Conservation (phyloP, 1,139 yeast species). For the Pichia sp. region DNA sequence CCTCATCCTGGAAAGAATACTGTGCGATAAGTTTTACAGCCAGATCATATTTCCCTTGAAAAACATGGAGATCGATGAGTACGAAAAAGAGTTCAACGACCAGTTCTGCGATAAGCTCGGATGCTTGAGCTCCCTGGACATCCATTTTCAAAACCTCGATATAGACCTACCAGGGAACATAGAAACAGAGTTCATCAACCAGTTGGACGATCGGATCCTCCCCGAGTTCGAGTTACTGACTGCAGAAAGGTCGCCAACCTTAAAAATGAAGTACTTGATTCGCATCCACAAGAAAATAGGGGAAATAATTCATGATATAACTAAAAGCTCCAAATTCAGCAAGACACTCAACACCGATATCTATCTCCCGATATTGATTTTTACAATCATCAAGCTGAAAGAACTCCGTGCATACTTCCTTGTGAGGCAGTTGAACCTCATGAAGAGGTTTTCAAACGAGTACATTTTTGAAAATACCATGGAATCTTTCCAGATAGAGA, state of each 20-base stretch:
- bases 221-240: constrained; percentile 32
- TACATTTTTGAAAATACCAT: constrained; percentile 28
- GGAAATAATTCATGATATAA: constrained; percentile 34
- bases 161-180: constrained; percentile 24
- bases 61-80: constrained; percentile 27
- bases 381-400: constrained; percentile 41
- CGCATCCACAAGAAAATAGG: constrained; percentile 34
- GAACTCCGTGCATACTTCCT: constrained; percentile 38
- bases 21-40: constrained; percentile 38
- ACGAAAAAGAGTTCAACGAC: constrained; percentile 24
- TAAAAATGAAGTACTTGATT: constrained; percentile 37
- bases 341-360: constrained; percentile 41
- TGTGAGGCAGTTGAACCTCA: constrained; percentile 48
- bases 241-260: constrained; percentile 37
- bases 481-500: constrained; percentile 25
- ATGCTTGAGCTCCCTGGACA: constrained; percentile 23
- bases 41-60: constrained; percentile 35
- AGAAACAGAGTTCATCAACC: constrained; percentile 22
- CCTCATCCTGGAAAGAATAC: constrained; percentile 38
- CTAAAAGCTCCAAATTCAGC: constrained; percentile 16
- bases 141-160: constrained; percentile 27
- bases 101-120: constrained; percentile 27
- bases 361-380: constrained; percentile 52
- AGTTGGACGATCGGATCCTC: constrained; percentile 22
- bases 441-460: constrained; percentile 52